Conservation (phyloP, 805 yeast genomes). For the Metahyphopichia silvanorum region DNA sequence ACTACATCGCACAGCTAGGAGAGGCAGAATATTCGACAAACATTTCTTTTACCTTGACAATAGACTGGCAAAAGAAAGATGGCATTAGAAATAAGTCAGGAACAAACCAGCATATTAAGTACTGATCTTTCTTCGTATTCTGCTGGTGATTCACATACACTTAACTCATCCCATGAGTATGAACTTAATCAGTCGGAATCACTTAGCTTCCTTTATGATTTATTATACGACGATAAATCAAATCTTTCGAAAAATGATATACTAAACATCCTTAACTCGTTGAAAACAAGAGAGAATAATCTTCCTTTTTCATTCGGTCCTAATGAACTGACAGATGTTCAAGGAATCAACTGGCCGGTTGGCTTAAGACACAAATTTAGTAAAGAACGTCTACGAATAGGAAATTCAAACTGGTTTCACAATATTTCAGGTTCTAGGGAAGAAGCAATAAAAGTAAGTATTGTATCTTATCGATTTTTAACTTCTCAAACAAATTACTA, state of each 20-base stretch:
- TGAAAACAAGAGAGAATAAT: conserved; percentile 33
- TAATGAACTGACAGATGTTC: conserved; percentile 20
- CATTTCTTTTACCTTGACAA: too few relatives aligned
- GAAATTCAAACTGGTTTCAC: conserved; percentile 35
- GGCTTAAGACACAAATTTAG: conserved; percentile 29
- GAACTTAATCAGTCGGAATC: conserved; percentile 40
- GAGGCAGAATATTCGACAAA: too few relatives aligned
- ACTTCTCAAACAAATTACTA: conserved; percentile 11
- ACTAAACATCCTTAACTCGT: conserved; percentile 29
- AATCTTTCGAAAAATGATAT: conserved; percentile 33
- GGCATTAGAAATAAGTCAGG: background rate
- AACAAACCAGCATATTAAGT: background rate
- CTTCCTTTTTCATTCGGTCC: conserved; percentile 25
- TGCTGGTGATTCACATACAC: background rate
- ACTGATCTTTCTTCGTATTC: background rate
- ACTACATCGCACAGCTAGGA: too few relatives aligned
- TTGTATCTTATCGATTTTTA: background rate
- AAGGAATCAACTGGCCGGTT: conserved; percentile 36
- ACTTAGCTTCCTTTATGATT: conserved; percentile 36
- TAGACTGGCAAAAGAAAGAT: background rate
- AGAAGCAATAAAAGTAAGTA: conserved; percentile 32
- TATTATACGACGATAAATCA: conserved; percentile 35
- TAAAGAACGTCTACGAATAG: conserved; percentile 31
- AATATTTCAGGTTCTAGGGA: conserved; percentile 34
- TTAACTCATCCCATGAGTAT: conserved; percentile 19